These are phyloP conservation scores for Saprolegnia parasitica DNA, from an alignment of 352 stramenopile species.

Conservation along the genomic window DNA sequence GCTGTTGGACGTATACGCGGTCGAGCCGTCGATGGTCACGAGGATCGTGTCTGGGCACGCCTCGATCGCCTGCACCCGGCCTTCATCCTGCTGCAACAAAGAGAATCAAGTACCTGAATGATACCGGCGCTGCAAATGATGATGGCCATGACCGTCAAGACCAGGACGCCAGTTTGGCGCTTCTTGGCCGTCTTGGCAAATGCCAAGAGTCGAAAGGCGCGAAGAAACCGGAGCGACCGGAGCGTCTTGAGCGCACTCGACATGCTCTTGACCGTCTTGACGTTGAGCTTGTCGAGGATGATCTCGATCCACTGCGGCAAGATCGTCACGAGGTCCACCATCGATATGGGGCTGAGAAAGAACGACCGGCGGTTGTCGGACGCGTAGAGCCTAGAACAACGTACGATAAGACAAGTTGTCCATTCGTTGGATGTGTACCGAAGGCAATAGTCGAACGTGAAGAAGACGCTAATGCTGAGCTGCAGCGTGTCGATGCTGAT, in stretches of 20 bases:
- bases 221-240: constrained; percentile 49
- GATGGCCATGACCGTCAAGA: constrained; percentile 49
- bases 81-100: background rate
- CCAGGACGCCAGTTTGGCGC: constrained; percentile 49
- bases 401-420: background rate
- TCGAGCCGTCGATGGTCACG: background rate
- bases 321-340: constrained; percentile 49
- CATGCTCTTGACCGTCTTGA: constrained; percentile 46
- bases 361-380: constrained; percentile 55
- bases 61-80: constrained; percentile 14
- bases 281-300: constrained; percentile 33
- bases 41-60: constrained; percentile 17
- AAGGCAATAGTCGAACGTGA: constrained; percentile 23
- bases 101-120: constrained; percentile 43
- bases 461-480: constrained; percentile 14
- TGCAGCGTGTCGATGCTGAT: background rate
- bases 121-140: constrained; percentile 60
- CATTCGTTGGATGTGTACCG: background rate
- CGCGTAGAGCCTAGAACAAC: constrained; percentile 47
- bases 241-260: constrained; percentile 51
- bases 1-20: constrained; percentile 15
- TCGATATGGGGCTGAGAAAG: constrained; percentile 54
- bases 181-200: constrained; percentile 57
- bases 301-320: constrained; percentile 43
- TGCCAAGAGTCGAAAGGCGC: constrained; percentile 56